Evolutionary conservation across 768 basidiomycete species (phyloP).

Genomic region (Hydnum rufescens): DNA sequence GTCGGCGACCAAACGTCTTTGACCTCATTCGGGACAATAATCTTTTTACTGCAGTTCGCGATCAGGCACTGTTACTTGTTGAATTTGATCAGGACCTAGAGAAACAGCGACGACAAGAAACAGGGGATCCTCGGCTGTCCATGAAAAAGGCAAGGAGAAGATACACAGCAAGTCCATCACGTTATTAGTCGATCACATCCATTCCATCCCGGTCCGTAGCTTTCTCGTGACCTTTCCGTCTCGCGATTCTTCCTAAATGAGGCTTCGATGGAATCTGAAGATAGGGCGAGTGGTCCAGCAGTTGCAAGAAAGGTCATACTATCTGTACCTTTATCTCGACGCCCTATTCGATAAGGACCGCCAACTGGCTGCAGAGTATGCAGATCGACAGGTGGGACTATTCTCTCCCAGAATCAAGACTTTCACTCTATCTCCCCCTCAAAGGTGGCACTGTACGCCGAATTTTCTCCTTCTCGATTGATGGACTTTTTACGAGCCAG

Average conservation of each 20-base stretch:
- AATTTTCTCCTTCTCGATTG: conserved; percentile 55
- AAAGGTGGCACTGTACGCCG: conserved; percentile 79
- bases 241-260: background rate
- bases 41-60: conserved; percentile 84
- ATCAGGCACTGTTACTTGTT: conserved; percentile 78
- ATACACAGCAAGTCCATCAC: conserved; percentile 26
- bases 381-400: conserved; percentile 53
- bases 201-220: conserved; percentile 74
- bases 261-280: conserved; percentile 25
- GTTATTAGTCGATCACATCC: conserved; percentile 79
- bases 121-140: conserved; percentile 14
- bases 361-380: conserved; percentile 56
- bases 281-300: conserved; percentile 77
- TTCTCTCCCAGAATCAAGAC: background rate
- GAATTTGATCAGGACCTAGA: conserved; percentile 86
- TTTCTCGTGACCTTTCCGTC: background rate
- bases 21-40: conserved; percentile 86
- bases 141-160: background rate
- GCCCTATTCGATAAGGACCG: conserved; percentile 77
- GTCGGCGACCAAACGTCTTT: conserved; percentile 79
- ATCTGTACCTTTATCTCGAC: conserved; percentile 85
- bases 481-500: conserved; percentile 86
- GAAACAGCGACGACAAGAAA: conserved; percentile 31
- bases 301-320: conserved; percentile 50
- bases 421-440: background rate